These are phyloP conservation scores for Penicillium silybi DNA, from an alignment of 495 filamentous ascomycete genomes.

Conservation along the genomic window DNA sequence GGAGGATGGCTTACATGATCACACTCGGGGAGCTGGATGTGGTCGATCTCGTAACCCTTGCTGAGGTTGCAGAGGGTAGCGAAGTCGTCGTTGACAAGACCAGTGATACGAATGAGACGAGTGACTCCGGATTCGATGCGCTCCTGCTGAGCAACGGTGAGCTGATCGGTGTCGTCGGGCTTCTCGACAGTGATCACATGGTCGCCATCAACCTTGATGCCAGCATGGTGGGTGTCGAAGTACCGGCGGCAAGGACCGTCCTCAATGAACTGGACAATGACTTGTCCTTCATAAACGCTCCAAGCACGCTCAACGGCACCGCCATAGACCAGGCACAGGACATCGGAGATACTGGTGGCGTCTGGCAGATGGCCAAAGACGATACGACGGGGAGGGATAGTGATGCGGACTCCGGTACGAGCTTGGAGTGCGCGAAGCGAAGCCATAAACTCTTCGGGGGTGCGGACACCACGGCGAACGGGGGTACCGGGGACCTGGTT, in stretches of 20 bases:
- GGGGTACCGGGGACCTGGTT: too few species aligned
- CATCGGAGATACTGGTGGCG: slow-evolving; percentile 23
- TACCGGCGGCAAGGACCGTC: slow-evolving; percentile 7
- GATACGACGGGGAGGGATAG: slow-evolving; percentile 18
- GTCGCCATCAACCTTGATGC: background rate
- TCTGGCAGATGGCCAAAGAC: slow-evolving; percentile 37
- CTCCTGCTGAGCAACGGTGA: background rate
- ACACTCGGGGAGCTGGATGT: background rate
- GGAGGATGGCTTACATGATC: background rate
- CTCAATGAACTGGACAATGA: slow-evolving; percentile 7
- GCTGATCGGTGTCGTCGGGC: background rate
- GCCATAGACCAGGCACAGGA: slow-evolving; percentile 42
- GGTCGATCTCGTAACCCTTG: slow-evolving; percentile 1
- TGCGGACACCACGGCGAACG: background rate
- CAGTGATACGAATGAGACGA: slow-evolving; percentile 6
- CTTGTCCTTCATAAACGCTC: background rate
- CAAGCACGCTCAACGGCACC: slow-evolving; percentile 38
- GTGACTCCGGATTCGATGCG: background rate
- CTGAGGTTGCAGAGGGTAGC: background rate
- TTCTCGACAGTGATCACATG: background rate
- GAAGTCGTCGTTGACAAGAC: background rate
- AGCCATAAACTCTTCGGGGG: background rate
- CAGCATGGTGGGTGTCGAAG: background rate
- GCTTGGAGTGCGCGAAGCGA: background rate
- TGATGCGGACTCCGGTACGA: background rate